Base-by-base conservation (phyloP, 345 rosid genomes). In the Citrus hindsii region DNA sequence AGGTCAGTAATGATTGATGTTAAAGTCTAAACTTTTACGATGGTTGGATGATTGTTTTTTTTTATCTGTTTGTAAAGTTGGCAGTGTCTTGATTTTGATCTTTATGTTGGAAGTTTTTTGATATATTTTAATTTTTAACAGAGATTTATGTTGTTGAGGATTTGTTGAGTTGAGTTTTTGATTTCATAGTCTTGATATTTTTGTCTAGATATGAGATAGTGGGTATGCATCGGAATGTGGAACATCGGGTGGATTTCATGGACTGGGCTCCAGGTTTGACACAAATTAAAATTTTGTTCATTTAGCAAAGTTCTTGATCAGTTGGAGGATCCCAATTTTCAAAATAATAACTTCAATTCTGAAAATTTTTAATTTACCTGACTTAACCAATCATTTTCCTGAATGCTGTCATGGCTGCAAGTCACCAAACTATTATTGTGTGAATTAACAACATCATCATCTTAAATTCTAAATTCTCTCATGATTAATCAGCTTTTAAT, bases 261-360 rank as follows among this genome's bases (percentile, higher is more conserved):
- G 98, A 95, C 46, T 93, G 99, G 98, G 99, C 94, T 83, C 98
- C 99, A 91, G 98, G 98, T 95, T 81, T 83, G 86, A 33, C 76
- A 67, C 75, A 13, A 32, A 73, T 76, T 28, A 27, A 28, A 62
- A 51, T 18, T 71, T 63, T 42, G 55, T 65, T 63, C 2, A 10
- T 27, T 27, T 21, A 1, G 46, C 66, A n/a, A 21, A 66, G 14
- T 22, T 75, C 64, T 75, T 73, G 69, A 69, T 65, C 61, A 58
- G 42, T 6, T 64, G 66, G 70, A 51, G 25, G 7, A 48, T 27
- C 37, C 33, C 33, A 16, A 28, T 28, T 71, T 51, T 71, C 38
- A 51, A 22, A 51, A 51, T 28, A 71, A 8, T 18, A 24, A 71
- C 25, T 28, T 19, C 21, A 25, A 14, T 28, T 28, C 4, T 10